Conservation (phyloP, 345 rosid genomes). For the Acer negundo region DNA sequence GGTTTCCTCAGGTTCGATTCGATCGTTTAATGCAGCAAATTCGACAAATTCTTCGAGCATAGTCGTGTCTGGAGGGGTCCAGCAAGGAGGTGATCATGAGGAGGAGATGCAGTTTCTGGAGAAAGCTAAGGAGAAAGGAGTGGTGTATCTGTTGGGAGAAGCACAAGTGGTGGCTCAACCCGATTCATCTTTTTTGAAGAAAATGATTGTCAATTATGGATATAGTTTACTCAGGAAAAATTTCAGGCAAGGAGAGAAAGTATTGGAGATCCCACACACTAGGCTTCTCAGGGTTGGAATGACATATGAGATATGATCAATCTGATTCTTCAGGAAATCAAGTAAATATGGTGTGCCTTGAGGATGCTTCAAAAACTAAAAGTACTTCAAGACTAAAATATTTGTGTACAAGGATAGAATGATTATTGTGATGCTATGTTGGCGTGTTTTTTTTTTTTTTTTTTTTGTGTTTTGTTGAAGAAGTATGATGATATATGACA, state of each 20-base stretch:
- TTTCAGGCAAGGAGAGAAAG: slow-evolving; percentile 57
- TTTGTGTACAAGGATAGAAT: too few relatives aligned
- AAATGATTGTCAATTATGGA: slow-evolving; percentile 51
- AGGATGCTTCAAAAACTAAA: too few relatives aligned
- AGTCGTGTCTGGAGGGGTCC: slow-evolving; percentile 5
- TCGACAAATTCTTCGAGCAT: slow-evolving; percentile 27
- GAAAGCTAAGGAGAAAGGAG: slow-evolving; percentile 60
- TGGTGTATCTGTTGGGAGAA: slow-evolving; percentile 70
- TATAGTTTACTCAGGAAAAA: slow-evolving; percentile 66
- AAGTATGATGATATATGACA: too few relatives aligned
- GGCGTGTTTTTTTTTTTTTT: too few relatives aligned
- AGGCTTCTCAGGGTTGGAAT: slow-evolving; percentile 77
- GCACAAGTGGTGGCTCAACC: slow-evolving; percentile 54
- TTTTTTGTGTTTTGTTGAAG: too few relatives aligned
- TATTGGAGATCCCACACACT: slow-evolving; percentile 57
- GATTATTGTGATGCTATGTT: too few relatives aligned
- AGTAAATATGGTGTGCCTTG: neutral
- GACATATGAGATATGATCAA: slow-evolving; percentile 69
- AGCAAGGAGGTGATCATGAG: slow-evolving; percentile 28
- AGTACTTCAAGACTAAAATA: too few relatives aligned
- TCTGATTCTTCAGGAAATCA: too few relatives aligned
- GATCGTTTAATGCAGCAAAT: slow-evolving; percentile 13
- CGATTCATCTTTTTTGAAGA: slow-evolving; percentile 59
- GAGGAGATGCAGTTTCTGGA: slow-evolving; percentile 61
- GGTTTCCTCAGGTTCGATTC: slow-evolving; percentile 47